phyloP scores from a whole-genome alignment of 352 stramenopile genomes.

The Phytophthora palmivora region DNA sequence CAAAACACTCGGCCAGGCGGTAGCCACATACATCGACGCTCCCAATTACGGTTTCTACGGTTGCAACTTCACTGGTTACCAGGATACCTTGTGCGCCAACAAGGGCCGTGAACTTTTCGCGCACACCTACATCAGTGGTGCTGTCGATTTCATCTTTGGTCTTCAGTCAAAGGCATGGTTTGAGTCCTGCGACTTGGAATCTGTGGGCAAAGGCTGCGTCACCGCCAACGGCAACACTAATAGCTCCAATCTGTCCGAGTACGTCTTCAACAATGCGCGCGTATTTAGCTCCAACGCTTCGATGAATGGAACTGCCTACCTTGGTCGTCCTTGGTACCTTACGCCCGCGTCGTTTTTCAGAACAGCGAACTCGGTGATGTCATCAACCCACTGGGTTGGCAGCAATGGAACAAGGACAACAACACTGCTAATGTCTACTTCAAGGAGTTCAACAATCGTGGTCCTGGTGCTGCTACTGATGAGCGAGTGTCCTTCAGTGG shows the following conservation, averaged over 20 bases:
- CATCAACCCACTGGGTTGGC: conserved; percentile 6
- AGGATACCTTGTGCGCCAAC: conserved; percentile 26
- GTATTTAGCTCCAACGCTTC: conserved; percentile 8
- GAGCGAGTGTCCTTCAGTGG: conserved; percentile 18
- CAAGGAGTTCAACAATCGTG: conserved; percentile 25
- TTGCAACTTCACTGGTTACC: conserved; percentile 22
- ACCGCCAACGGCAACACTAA: conserved; percentile 15
- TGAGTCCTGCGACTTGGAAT: conserved; percentile 23
- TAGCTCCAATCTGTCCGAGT: conserved; percentile 16
- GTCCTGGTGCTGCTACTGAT: conserved; percentile 4
- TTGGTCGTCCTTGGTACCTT: conserved; percentile 10
- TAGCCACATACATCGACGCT: conserved; percentile 2
- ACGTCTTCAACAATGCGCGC: conserved; percentile 10
- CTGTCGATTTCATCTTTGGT: conserved; percentile 25
- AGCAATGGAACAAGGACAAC: conserved; percentile 13
- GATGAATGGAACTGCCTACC: conserved; percentile 9
- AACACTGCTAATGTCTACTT: conserved; percentile 13
- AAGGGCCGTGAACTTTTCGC: conserved; percentile 11
- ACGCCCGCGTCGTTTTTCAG: conserved; percentile 12
- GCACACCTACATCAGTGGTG: conserved; percentile 18
- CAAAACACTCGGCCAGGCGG: conserved; percentile 7
- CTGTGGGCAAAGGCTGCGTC: conserved; percentile 13
- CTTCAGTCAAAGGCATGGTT: conserved; percentile 14
- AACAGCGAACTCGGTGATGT: conserved; percentile 15
- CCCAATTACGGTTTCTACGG: conserved; percentile 22